Evolutionary conservation across 495 filamentous ascomycete genomes (phyloP).

Genomic region (Chaetomidium leptoderma): DNA sequence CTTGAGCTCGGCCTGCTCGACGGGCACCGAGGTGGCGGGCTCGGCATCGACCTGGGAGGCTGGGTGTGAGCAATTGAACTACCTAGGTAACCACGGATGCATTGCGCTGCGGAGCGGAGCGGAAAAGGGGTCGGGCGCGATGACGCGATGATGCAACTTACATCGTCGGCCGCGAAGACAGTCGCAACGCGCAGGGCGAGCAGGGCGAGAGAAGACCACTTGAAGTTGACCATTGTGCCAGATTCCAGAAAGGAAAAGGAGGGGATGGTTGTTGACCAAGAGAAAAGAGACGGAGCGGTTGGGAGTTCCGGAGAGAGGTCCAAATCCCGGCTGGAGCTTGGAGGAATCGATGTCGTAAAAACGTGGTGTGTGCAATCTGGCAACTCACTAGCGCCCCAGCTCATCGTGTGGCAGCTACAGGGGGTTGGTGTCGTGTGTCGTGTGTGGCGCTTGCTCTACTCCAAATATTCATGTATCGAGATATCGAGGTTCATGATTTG

Average conservation of each 20-base stretch:
- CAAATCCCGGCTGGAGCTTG: conserved; percentile 11
- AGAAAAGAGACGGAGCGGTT: conserved; percentile 22
- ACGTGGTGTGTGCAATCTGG: conserved; percentile 29
- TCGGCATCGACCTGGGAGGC: conserved; percentile 14
- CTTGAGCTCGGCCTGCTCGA: conserved; percentile 55
- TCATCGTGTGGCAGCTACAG: background rate
- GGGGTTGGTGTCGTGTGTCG: no score
- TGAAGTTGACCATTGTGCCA: conserved; percentile 66
- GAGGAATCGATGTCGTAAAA: conserved; percentile 15
- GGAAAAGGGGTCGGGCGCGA: background rate
- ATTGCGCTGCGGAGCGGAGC: background rate
- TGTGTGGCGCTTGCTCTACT: background rate
- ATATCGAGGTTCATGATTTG: background rate
- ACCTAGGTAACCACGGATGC: background rate
- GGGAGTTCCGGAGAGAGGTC: conserved; percentile 5
- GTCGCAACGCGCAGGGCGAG: conserved; percentile 64
- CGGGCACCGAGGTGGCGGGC: conserved; percentile 37
- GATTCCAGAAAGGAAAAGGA: conserved; percentile 20
- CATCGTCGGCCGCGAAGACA: conserved; percentile 57
- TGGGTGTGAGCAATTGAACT: conserved; percentile 12
- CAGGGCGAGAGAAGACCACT: conserved; percentile 65
- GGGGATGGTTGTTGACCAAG: conserved; percentile 18
- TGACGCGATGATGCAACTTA: conserved; percentile 41
- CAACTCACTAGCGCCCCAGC: conserved; percentile 12
- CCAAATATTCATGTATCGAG: conserved; percentile 24